These are phyloP conservation scores for Laetiporus sulphureus DNA, from an alignment of 1,284 basidiomycete genomes.

Conservation along the genomic window DNA sequence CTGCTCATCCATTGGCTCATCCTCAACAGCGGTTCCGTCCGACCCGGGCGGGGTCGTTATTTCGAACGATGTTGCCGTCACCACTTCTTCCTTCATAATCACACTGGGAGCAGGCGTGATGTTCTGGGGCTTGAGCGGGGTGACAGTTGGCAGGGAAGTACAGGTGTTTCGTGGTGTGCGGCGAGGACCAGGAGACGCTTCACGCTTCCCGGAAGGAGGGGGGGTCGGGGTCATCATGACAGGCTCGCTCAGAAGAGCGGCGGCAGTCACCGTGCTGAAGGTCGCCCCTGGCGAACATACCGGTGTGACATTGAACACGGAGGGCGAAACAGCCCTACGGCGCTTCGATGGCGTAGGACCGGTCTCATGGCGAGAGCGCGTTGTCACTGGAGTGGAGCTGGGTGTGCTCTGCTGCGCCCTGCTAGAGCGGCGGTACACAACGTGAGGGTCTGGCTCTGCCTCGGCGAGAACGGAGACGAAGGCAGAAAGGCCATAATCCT, in stretches of 20 bases:
- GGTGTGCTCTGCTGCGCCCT: constrained; percentile 26
- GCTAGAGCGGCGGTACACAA: constrained; percentile 64
- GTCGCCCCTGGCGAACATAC: constrained; percentile 2
- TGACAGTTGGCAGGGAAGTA: background rate
- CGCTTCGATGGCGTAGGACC: constrained; percentile 48
- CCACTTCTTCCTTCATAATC: background rate
- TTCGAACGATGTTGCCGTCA: constrained; percentile 27
- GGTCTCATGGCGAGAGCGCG: constrained; percentile 21
- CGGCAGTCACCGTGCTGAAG: background rate
- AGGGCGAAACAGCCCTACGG: constrained; percentile 56
- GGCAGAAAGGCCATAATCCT: constrained; percentile 51
- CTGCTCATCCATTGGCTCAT: constrained; percentile 39
- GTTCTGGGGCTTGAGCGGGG: background rate
- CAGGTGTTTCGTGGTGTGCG: background rate
- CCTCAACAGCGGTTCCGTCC: constrained; percentile 57
- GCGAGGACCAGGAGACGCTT: too few relatives aligned
- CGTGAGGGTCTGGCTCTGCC: constrained; percentile 73
- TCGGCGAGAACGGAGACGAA: constrained; percentile 64
- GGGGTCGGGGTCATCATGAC: constrained; percentile 11
- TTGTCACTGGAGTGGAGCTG: constrained; percentile 25
- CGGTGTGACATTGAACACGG: constrained; percentile 24
- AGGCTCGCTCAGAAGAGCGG: constrained; percentile 5
- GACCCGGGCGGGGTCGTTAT: constrained; percentile 44
- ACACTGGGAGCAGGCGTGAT: background rate
- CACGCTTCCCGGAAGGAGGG: constrained; percentile 21